Conservation (phyloP, 257 asterid genomes). For the Solanum pimpinellifolium region DNA sequence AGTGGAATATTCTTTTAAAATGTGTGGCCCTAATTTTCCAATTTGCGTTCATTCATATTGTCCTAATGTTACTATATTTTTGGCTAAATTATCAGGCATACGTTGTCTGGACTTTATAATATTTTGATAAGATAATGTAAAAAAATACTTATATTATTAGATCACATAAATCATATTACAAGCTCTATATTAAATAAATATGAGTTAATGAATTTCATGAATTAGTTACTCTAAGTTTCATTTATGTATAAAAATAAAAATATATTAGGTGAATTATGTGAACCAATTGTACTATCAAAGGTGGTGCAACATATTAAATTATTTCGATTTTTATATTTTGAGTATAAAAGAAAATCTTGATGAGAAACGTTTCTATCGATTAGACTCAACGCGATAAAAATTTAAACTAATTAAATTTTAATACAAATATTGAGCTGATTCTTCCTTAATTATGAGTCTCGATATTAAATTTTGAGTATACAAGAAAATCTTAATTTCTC, state of each 20-base stretch:
- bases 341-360: background rate
- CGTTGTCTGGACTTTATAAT: background rate
- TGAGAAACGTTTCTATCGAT: no score
- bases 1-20: background rate
- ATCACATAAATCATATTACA: background rate
- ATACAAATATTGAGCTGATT: no score
- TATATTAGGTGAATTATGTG: no score
- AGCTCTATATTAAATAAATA: background rate
- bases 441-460: no score
- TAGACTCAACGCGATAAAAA: rapidly evolving
- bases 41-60: background rate
- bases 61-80: background rate
- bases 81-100: background rate
- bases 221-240: background rate
- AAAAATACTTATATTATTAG: background rate
- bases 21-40: background rate
- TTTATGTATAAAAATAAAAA: background rate
- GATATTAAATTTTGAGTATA: no score
- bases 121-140: background rate
- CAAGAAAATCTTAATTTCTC: no score
- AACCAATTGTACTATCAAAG: no score
- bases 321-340: no score
- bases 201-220: background rate
- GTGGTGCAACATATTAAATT: no score
- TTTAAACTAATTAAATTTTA: no score